Evolutionary conservation across 768 basidiomycete species (phyloP).

Genomic region (Termitomyces sp.): DNA sequence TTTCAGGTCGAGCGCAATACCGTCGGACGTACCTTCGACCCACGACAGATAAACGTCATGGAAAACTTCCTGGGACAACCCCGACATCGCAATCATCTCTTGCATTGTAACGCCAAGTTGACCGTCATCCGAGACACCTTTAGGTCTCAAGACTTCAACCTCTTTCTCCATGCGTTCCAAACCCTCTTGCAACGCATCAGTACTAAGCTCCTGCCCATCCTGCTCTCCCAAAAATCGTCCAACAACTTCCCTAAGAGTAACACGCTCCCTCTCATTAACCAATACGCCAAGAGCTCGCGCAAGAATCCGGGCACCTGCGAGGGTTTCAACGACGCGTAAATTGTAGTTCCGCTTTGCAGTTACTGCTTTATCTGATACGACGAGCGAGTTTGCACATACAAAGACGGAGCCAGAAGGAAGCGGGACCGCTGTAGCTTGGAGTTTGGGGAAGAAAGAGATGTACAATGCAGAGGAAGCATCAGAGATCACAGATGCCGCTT

Average conservation of each 20-base stretch:
- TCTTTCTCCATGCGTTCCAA: conserved; percentile 41
- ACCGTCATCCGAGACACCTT: conserved; percentile 23
- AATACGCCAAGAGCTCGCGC: conserved; percentile 49
- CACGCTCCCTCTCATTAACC: conserved; percentile 38
- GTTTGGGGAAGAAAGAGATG: conserved; percentile 74
- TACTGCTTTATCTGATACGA: conserved; percentile 74
- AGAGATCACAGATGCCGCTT: conserved; percentile 83
- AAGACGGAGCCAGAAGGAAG: conserved; percentile 55
- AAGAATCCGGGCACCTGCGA: conserved; percentile 72
- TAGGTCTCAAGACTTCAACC: conserved; percentile 49
- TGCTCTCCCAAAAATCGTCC: conserved; percentile 47
- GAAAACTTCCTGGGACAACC: conserved; percentile 50
- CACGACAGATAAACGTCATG: conserved; percentile 67
- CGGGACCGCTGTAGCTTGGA: conserved; percentile 60
- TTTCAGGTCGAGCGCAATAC: neutral
- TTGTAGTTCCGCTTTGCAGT: conserved; percentile 80
- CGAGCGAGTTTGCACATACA: conserved; percentile 79
- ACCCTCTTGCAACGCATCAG: conserved; percentile 37
- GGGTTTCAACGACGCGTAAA: conserved; percentile 86
- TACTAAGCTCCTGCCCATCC: conserved; percentile 38
- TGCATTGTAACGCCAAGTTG: conserved; percentile 65
- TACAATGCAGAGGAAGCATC: conserved; percentile 66
- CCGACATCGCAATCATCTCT: conserved; percentile 66
- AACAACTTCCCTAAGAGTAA: conserved; percentile 65
- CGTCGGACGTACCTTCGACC: conserved; percentile 60